Conservation (phyloP, 2,329 filamentous ascomycete species). For the Microsporum canis region DNA sequence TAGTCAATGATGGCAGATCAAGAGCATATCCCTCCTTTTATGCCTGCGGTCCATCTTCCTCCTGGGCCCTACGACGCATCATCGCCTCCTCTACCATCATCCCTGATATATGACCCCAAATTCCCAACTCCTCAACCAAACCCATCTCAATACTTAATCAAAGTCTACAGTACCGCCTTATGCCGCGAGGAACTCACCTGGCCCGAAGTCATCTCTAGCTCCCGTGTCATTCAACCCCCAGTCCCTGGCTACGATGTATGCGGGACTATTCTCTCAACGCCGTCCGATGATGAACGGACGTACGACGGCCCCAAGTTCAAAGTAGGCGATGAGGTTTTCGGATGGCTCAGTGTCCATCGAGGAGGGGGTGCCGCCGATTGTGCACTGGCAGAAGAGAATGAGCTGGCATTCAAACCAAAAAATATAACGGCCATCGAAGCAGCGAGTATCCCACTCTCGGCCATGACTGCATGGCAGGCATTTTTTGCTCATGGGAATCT, state of each 20-base stretch:
- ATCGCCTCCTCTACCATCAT: conserved; percentile 18
- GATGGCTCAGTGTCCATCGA: conserved; percentile 26
- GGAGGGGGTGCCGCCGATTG: conserved; percentile 36
- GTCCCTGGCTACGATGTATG: conserved; percentile 30
- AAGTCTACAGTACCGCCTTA: conserved; percentile 30
- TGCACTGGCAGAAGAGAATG: conserved; percentile 27
- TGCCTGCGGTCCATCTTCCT: conserved; percentile 31
- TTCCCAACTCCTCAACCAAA: conserved; percentile 29
- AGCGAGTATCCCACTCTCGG: conserved; percentile 29
- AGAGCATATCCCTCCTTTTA: conserved; percentile 26
- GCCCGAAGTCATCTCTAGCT: conserved; percentile 15
- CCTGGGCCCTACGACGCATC: conserved; percentile 15
- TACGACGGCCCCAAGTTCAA: conserved; percentile 28
- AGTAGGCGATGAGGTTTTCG: conserved; percentile 32
- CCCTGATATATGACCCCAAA: conserved; percentile 24
- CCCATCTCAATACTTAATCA: conserved; percentile 31
- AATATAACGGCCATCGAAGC: conserved; percentile 27
- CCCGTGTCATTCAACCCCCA: conserved; percentile 20
- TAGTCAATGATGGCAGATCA: conserved; percentile 24
- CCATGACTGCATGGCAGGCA: conserved; percentile 34
- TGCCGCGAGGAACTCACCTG: conserved; percentile 29
- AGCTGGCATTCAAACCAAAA: conserved; percentile 29
- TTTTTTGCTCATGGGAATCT: conserved; percentile 29
- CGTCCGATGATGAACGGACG: conserved; percentile 22
- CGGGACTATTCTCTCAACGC: conserved; percentile 29